phyloP scores from a whole-genome alignment of 805 yeast genomes.

The Metschnikowia kunwiensis region DNA sequence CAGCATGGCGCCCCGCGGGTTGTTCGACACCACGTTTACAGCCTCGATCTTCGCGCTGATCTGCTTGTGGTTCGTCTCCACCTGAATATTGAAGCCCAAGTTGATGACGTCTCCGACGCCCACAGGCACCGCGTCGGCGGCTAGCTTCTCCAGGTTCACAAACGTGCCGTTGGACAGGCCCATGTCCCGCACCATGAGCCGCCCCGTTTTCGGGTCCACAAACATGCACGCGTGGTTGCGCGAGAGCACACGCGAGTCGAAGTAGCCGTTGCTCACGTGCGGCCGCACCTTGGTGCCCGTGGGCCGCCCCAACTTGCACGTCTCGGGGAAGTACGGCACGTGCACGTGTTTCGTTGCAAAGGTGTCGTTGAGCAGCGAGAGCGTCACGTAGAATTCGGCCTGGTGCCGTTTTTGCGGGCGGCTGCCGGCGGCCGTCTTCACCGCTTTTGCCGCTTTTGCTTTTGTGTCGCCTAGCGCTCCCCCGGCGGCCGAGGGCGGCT shows the following conservation, averaged over 20 bases:
- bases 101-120: constrained; percentile 85
- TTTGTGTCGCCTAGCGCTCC: constrained; percentile 1
- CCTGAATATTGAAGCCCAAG: constrained; percentile 85
- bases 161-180: constrained; percentile 95
- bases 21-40: constrained; percentile 52
- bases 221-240: constrained; percentile 92
- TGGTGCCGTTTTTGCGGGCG: constrained; percentile 24
- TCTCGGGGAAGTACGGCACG: constrained; percentile 79
- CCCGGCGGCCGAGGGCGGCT: constrained; percentile 3
- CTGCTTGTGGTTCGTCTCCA: constrained; percentile 69
- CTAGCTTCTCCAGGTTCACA: constrained; percentile 71
- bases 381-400: constrained; percentile 57
- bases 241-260: constrained; percentile 89
- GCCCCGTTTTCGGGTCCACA: constrained; percentile 62
- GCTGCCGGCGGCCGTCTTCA: constrained; percentile 2
- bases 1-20: constrained; percentile 16
- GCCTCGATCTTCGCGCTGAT: constrained; percentile 82
- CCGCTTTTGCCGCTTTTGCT: not conserved
- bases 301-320: constrained; percentile 87
- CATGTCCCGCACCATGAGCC: constrained; percentile 75
- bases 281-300: constrained; percentile 60
- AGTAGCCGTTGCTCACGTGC: constrained; percentile 79
- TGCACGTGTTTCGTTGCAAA: constrained; percentile 75
- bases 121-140: constrained; percentile 58
- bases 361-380: constrained; percentile 75